phyloP scores from a whole-genome alignment of 2,329 filamentous ascomycete species.

The Aspergillus brasiliensis region DNA sequence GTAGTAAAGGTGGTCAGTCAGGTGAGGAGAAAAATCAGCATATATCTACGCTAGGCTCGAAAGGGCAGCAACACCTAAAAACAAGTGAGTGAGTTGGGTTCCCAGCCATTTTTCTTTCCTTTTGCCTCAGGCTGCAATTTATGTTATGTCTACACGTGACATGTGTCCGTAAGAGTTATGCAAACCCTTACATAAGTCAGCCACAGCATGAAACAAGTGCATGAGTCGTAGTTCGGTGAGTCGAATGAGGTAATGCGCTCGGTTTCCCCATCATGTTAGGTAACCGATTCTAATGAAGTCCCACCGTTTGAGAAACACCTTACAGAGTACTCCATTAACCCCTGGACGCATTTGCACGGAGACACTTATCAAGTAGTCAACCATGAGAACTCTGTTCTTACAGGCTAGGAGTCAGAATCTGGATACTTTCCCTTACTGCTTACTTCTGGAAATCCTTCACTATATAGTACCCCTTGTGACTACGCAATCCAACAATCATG shows the following conservation, averaged over 20 bases:
- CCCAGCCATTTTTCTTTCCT: not conserved
- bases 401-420: not conserved
- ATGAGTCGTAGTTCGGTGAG: slow-evolving; percentile 9
- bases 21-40: slow-evolving; percentile 22
- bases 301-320: not conserved
- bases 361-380: not conserved
- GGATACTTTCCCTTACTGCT: not conserved
- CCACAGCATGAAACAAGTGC: slow-evolving; percentile 1
- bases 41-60: slow-evolving; percentile 11
- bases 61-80: slow-evolving; percentile 2
- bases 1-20: slow-evolving; percentile 14
- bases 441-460: not conserved
- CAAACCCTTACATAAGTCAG: not conserved
- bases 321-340: not conserved
- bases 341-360: not conserved
- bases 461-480: not conserved
- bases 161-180: too few species aligned
- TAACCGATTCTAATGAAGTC: not conserved
- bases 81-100: not conserved
- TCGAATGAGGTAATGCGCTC: slow-evolving; percentile 13
- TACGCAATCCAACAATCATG: too few species aligned
- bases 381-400: not conserved
- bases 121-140: not conserved
- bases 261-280: not conserved
- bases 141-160: not conserved